These are phyloP conservation scores for Coniferiporia weirii DNA, from an alignment of 1,284 basidiomycete species.

Conservation along the genomic window DNA sequence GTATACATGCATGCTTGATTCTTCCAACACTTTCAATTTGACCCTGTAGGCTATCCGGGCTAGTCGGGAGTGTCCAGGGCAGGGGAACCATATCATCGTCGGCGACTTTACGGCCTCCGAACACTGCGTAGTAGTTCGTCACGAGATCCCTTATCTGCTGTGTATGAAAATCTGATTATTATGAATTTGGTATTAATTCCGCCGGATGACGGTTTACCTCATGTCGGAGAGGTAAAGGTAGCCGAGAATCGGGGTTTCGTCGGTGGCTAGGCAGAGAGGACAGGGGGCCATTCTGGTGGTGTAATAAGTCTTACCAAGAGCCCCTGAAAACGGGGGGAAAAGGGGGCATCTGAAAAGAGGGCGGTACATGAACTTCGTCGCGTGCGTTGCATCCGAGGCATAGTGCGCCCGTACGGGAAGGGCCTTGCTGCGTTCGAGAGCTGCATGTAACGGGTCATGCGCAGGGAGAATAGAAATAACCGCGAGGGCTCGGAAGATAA, in stretches of 20 bases:
- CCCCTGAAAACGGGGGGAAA: no score
- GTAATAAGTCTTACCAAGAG: no score
- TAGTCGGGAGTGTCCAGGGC: constrained; percentile 2
- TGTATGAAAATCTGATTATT: background rate
- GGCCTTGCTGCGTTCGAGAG: background rate
- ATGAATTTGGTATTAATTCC: background rate
- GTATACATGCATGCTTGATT: background rate
- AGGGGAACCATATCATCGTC: background rate
- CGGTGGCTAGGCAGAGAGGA: background rate
- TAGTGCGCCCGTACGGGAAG: background rate
- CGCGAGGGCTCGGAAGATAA: constrained; percentile 6
- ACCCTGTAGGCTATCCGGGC: constrained; percentile 12
- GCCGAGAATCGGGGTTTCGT: background rate
- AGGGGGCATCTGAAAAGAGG: no score
- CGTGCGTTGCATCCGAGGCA: background rate
- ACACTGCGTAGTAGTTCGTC: background rate
- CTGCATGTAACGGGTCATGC: background rate
- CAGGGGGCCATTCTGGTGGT: no score
- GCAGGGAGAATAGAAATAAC: background rate
- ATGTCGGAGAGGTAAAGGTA: background rate
- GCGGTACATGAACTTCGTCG: no score
- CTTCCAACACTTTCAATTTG: background rate
- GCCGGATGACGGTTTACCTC: background rate
- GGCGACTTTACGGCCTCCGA: constrained; percentile 8
- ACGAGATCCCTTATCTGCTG: background rate